Conservation (phyloP, 2,329 filamentous ascomycete genomes). For the Exserohilum turcica region DNA sequence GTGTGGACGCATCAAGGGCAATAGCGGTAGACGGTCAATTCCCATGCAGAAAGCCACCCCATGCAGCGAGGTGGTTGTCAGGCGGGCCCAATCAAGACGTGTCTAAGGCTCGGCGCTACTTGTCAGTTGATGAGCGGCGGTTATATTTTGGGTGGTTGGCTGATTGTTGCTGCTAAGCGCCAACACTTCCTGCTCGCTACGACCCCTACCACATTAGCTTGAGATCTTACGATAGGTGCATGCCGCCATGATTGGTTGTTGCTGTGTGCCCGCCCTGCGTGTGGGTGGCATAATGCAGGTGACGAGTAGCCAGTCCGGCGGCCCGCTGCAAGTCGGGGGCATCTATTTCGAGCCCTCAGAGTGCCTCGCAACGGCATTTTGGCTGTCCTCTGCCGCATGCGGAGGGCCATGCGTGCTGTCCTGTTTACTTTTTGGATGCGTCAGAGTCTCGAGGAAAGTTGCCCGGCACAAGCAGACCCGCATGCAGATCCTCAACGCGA, state of each 20-base stretch:
- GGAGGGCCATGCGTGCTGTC: slow-evolving; percentile 21
- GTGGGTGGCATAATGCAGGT: slow-evolving; percentile 37
- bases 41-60: slow-evolving; percentile 39
- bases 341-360: slow-evolving; percentile 42
- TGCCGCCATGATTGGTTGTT: slow-evolving; percentile 33
- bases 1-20: slow-evolving; percentile 21
- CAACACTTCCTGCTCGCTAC: slow-evolving; percentile 38
- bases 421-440: slow-evolving; percentile 4
- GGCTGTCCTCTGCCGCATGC: slow-evolving; percentile 16
- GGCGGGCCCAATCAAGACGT: slow-evolving; percentile 39
- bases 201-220: slow-evolving; percentile 26
- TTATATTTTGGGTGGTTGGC: slow-evolving; percentile 46
- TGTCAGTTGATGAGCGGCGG: slow-evolving; percentile 37
- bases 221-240: slow-evolving; percentile 21
- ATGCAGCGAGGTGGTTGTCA: slow-evolving; percentile 34
- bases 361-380: slow-evolving; percentile 14
- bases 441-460: background rate
- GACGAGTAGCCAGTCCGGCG: slow-evolving; percentile 34
- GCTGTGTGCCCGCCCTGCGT: slow-evolving; percentile 36
- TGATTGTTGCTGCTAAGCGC: slow-evolving; percentile 42
- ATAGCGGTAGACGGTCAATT: slow-evolving; percentile 44
- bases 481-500: background rate
- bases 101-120: slow-evolving; percentile 41
- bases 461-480: background rate
- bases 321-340: slow-evolving; percentile 37